These are phyloP conservation scores for Podila minutissima DNA, from an alignment of 192 early-diverging fungal genomes.

Conservation along the genomic window DNA sequence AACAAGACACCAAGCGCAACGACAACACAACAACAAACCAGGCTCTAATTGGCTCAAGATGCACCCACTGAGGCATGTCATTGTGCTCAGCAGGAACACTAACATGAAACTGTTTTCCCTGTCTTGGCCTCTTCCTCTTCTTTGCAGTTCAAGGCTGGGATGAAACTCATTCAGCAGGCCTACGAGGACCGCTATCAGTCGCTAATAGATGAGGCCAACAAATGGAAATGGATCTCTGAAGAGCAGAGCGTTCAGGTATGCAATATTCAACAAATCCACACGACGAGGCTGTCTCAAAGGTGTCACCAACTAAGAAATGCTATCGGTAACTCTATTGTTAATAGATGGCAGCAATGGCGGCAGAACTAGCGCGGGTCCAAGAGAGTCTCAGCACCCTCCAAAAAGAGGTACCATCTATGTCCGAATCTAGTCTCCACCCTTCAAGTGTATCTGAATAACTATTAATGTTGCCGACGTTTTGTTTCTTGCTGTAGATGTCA, in stretches of 20 bases:
- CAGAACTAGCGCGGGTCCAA: slow-evolving; percentile 33
- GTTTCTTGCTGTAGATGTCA: slow-evolving; percentile 19
- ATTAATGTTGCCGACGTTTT: no score
- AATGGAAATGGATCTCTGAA: slow-evolving; percentile 47
- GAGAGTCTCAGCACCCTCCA: slow-evolving; percentile 20
- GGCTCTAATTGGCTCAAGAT: no score
- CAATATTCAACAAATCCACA: background rate
- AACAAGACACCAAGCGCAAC: no score
- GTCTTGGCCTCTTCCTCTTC: background rate
- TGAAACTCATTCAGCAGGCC: slow-evolving; percentile 44
- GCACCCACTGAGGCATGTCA: no score
- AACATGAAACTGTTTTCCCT: background rate
- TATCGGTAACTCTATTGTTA: background rate
- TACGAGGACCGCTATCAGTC: slow-evolving; percentile 45
- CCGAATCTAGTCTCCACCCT: background rate
- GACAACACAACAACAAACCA: no score
- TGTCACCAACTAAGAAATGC: background rate
- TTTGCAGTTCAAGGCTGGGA: slow-evolving; percentile 36
- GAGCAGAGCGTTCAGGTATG: slow-evolving; percentile 35
- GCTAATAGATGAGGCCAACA: slow-evolving; percentile 32
- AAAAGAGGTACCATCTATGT: slow-evolving; percentile 22
- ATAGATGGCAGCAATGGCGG: slow-evolving; percentile 33
- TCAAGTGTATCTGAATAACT: background rate
- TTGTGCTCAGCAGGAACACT: no score
- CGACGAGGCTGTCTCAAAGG: background rate